phyloP scores from a whole-genome alignment of 2,329 filamentous ascomycete genomes.

The Hypocreales sp. region DNA sequence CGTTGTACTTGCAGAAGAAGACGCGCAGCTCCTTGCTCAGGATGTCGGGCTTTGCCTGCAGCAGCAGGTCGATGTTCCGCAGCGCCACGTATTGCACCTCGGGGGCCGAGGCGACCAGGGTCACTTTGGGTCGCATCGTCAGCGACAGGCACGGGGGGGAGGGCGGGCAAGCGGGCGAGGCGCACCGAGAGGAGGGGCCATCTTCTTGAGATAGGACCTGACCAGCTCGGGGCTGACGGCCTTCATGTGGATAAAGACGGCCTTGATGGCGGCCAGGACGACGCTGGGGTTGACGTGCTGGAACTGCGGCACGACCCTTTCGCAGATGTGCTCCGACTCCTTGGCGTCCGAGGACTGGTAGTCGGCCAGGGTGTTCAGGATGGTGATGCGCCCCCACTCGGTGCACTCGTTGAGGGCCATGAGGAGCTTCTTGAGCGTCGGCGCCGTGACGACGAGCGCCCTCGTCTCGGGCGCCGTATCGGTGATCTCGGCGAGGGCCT shows the following conservation, averaged over 20 bases:
- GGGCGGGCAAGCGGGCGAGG: conserved; percentile 3
- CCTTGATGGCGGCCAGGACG: conserved; percentile 92
- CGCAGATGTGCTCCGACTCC: conserved; percentile 96
- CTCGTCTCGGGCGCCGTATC: conserved; percentile 84
- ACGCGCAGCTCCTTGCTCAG: conserved; percentile 94
- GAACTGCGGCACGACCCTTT: conserved; percentile 89
- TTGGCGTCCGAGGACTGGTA: conserved; percentile 81
- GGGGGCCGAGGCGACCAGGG: conserved; percentile 83
- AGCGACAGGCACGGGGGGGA: too few relatives aligned
- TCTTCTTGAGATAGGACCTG: conserved; percentile 88
- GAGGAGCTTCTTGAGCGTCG: conserved; percentile 83
- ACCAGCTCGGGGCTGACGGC: conserved; percentile 62
- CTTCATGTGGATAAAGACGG: conserved; percentile 93
- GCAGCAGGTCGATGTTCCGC: conserved; percentile 85
- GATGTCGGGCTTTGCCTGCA: conserved; percentile 93
- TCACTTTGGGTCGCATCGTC: conserved; percentile 45
- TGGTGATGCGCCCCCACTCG: conserved; percentile 93
- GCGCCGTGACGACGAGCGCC: conserved; percentile 67
- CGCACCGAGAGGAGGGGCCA: conserved; percentile 85
- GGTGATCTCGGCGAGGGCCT: conserved; percentile 78
- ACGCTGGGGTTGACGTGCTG: conserved; percentile 97
- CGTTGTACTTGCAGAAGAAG: conserved; percentile 99
- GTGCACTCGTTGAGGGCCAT: conserved; percentile 97
- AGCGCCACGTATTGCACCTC: conserved; percentile 97
- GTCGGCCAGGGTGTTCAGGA: conserved; percentile 76